Evolutionary conservation across 163 green algal genomes (phyloP).

Genomic region (Scenedesmus sp.): DNA sequence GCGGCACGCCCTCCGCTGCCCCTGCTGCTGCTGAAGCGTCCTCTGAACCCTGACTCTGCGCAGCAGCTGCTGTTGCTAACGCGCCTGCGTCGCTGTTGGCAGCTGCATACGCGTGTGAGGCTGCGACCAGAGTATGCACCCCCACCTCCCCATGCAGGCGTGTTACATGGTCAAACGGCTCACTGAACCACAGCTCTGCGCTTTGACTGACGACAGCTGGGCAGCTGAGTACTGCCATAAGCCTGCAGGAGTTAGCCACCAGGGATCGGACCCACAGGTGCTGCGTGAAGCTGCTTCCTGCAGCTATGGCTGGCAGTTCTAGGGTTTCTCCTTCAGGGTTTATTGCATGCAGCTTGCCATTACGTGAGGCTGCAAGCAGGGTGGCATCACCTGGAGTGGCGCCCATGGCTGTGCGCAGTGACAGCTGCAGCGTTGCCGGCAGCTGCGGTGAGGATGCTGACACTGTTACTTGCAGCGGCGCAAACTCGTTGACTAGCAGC

Average conservation of each 20-base stretch:
- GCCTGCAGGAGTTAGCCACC: not conserved
- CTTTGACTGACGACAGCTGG: conserved; percentile 29
- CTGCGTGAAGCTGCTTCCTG: not conserved
- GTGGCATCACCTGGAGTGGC: not conserved
- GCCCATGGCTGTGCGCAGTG: conserved; percentile 15
- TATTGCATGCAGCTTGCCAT: conserved; percentile 32
- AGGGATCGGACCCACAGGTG: conserved; percentile 13
- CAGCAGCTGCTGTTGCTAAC: not conserved
- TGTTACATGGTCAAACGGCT: conserved; percentile 49
- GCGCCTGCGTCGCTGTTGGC: not conserved
- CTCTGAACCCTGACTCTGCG: too few species aligned
- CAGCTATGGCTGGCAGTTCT: not conserved
- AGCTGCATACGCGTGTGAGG: not conserved
- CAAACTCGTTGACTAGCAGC: conserved; percentile 39
- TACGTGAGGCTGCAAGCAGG: conserved; percentile 1
- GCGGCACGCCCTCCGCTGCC: not conserved
- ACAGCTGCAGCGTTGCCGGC: conserved; percentile 20
- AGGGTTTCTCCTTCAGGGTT: conserved; percentile 6
- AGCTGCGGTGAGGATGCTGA: not conserved
- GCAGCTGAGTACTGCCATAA: conserved; percentile 44
- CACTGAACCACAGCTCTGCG: conserved; percentile 18
- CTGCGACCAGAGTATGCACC: conserved; percentile 26
- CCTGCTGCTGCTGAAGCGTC: not conserved
- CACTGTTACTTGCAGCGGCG: not conserved
- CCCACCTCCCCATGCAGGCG: conserved; percentile 3